A percentile compares a stretch with the other conserved stretches of the same genome.
phyloP scores from a whole-genome alignment of 2,329 filamentous ascomycete species.

The Curvularia lunata region DNA sequence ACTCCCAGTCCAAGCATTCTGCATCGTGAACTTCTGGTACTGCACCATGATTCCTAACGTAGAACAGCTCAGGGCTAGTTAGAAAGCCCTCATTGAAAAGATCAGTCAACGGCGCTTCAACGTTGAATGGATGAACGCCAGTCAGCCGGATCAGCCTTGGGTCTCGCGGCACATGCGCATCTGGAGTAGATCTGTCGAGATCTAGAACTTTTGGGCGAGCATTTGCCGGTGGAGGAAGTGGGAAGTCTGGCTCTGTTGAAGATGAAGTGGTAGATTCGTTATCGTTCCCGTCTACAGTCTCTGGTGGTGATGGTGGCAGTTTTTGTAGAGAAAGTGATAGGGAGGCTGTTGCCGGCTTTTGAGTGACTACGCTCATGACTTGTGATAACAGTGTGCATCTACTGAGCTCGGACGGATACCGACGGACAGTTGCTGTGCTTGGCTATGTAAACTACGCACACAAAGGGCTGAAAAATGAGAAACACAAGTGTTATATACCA shows the following conservation, averaged over 20 bases:
- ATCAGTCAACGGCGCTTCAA: conserved; percentile 79
- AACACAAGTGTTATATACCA: background rate
- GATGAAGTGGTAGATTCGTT: conserved; percentile 26
- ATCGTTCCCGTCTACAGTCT: conserved; percentile 45
- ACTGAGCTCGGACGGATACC: background rate
- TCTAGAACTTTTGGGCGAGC: conserved; percentile 67
- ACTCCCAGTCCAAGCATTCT: conserved; percentile 78
- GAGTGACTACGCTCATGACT: conserved; percentile 30
- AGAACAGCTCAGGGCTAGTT: conserved; percentile 86
- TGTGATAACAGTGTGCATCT: background rate
- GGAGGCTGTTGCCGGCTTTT: conserved; percentile 21
- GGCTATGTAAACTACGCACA: background rate
- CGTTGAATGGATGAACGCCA: conserved; percentile 89
- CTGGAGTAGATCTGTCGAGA: conserved; percentile 83
- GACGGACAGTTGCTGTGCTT: background rate
- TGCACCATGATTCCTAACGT: conserved; percentile 86
- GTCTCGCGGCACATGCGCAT: conserved; percentile 80
- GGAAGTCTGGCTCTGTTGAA: conserved; percentile 53
- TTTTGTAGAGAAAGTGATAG: conserved; percentile 24
- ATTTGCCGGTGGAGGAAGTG: conserved; percentile 71
- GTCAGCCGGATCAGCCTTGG: conserved; percentile 83
- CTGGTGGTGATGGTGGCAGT: conserved; percentile 46
- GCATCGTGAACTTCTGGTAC: conserved; percentile 78
- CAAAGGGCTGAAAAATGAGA: background rate
- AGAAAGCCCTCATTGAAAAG: conserved; percentile 84